A percentile compares a stretch with the other conserved stretches of the same genome.
Evolutionary conservation across 148 eudicot genomes (phyloP).

Genomic region (Vaccinium myrtillus): DNA sequence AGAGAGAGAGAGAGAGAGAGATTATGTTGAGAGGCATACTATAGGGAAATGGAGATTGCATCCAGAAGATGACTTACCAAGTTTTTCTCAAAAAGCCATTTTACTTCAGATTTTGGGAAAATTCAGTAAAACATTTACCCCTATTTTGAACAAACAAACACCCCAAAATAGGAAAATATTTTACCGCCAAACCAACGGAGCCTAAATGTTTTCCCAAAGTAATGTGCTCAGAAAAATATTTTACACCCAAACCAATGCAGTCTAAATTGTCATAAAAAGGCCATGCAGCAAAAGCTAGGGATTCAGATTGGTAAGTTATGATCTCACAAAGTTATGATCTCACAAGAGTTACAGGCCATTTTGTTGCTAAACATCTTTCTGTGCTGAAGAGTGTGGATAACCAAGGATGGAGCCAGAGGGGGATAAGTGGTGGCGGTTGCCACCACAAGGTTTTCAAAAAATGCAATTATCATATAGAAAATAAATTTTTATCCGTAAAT

Average conservation of each 20-base stretch:
- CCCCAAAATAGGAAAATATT: background rate
- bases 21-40: background rate
- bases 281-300: slow-evolving; percentile 4
- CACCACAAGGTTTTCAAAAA: too few relatives aligned
- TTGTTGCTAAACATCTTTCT: slow-evolving; percentile 2
- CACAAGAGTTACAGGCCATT: slow-evolving; percentile 4
- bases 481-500: too few relatives aligned
- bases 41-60: background rate
- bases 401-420: too few relatives aligned
- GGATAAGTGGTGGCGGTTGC: too few relatives aligned
- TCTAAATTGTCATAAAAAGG: background rate
- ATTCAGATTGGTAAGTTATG: background rate
- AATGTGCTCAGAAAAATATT: background rate
- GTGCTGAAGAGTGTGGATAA: background rate
- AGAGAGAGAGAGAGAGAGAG: background rate
- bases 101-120: background rate
- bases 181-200: background rate
- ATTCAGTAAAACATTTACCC: background rate
- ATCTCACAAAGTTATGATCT: slow-evolving; percentile 11
- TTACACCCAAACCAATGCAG: background rate
- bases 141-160: background rate
- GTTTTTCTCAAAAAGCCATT: background rate
- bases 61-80: background rate
- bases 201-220: background rate
- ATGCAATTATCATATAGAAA: too few relatives aligned